Conservation (phyloP, 2,329 filamentous ascomycete genomes). For the Colletotrichum limetticola region DNA sequence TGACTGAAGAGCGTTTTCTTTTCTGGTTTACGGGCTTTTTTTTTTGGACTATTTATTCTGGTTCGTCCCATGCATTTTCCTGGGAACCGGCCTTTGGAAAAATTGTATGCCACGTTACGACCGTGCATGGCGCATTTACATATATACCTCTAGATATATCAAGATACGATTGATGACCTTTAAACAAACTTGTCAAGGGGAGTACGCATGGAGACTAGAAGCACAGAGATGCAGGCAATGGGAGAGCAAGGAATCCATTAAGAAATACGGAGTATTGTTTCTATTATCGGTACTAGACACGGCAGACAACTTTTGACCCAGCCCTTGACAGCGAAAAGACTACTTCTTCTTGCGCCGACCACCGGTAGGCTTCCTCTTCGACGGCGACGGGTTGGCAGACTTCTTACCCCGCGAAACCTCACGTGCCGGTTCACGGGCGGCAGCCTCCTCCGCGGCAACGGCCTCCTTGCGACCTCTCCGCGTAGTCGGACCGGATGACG, state of each 20-base stretch:
- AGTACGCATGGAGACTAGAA: no score
- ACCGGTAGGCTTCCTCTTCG: conserved; percentile 52
- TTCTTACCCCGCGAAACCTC: conserved; percentile 50
- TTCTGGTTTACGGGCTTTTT: not conserved
- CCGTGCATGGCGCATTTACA: conserved; percentile 6
- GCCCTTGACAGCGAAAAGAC: conserved; percentile 31
- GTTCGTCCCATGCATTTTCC: conserved; percentile 10
- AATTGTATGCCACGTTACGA: not conserved
- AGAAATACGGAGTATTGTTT: conserved; percentile 7
- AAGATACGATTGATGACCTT: conserved; percentile 24
- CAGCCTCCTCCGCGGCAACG: conserved; percentile 51
- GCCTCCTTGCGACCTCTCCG: conserved; percentile 44
- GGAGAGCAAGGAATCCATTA: not conserved
- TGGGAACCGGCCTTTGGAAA: not conserved
- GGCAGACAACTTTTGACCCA: not conserved
- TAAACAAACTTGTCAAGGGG: not conserved
- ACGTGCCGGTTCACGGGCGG: conserved; percentile 41
- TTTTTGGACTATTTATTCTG: not conserved
- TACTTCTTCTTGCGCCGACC: conserved; percentile 48
- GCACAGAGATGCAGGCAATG: not conserved
- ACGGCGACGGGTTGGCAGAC: conserved; percentile 47
- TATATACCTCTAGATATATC: conserved; percentile 3
- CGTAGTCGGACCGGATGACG: not conserved
- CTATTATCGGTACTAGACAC: conserved; percentile 15
- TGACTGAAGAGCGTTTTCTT: not conserved